A percentile compares a stretch with the other conserved stretches of the same genome.
These are phyloP conservation scores for Colletotrichum sp. DNA, from an alignment of 2,329 filamentous ascomycete genomes.

Conservation along the genomic window DNA sequence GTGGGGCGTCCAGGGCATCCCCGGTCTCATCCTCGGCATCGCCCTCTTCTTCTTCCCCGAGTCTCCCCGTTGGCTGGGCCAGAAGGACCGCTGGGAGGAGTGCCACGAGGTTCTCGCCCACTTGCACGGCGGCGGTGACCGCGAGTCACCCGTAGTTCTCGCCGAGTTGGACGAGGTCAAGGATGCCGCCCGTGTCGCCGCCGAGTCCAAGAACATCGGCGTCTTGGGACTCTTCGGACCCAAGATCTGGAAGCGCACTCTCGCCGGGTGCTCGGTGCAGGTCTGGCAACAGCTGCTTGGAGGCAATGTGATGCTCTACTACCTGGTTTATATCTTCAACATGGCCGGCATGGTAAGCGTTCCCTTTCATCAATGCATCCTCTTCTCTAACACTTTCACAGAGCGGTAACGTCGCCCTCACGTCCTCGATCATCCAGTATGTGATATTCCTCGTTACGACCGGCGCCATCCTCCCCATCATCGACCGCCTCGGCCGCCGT, in stretches of 20 bases:
- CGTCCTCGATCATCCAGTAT: constrained; percentile 59
- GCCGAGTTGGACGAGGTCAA: constrained; percentile 62
- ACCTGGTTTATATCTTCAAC: constrained; percentile 66
- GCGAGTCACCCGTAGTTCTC: constrained; percentile 57
- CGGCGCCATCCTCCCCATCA: constrained; percentile 50
- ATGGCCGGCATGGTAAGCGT: constrained; percentile 56
- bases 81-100: constrained; percentile 21
- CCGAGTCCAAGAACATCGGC: constrained; percentile 40
- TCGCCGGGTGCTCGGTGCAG: constrained; percentile 57
- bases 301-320: constrained; percentile 64
- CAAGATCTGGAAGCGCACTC: constrained; percentile 54
- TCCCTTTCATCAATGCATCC: too few relatives aligned
- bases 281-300: constrained; percentile 63
- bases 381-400: not conserved
- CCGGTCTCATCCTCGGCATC: constrained; percentile 26
- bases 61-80: constrained; percentile 19
- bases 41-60: constrained; percentile 22
- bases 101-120: constrained; percentile 26
- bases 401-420: constrained; percentile 38
- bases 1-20: constrained; percentile 24
- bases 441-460: constrained; percentile 61
- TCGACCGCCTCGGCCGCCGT: constrained; percentile 55
- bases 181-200: constrained; percentile 41
- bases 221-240: constrained; percentile 51
- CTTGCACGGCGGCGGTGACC: constrained; percentile 62